Evolutionary conservation across 1,139 yeast genomes (phyloP).

Genomic region (Suhomyces atakaporum): DNA sequence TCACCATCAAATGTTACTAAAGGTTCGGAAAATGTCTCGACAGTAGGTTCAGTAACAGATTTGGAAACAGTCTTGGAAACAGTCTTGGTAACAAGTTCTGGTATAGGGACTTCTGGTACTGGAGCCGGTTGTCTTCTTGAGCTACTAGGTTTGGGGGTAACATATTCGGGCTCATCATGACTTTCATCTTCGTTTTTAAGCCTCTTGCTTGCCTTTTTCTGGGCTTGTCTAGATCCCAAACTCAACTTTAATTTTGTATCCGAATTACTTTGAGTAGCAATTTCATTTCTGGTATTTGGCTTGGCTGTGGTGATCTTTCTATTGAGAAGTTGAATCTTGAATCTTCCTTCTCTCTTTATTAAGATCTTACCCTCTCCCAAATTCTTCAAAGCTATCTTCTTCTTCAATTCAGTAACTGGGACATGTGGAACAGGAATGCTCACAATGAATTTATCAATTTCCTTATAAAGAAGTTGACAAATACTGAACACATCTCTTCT

Average conservation of each 20-base stretch:
- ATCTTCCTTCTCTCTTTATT: conserved; percentile 46
- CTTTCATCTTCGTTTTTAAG: conserved; percentile 1
- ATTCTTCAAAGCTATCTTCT: conserved; percentile 60
- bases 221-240: conserved; percentile 9
- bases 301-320: conserved; percentile 17
- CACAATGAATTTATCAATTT: conserved; percentile 63
- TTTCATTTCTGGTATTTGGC: conserved; percentile 3
- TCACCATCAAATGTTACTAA: conserved; percentile 9
- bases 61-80: background rate
- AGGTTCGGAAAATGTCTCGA: background rate
- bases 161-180: conserved; percentile 1
- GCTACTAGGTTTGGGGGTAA: background rate
- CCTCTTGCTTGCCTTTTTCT: conserved; percentile 7
- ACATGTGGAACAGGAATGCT: conserved; percentile 63
- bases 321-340: conserved; percentile 42
- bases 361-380: conserved; percentile 49
- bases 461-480: conserved; percentile 64
- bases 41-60: background rate
- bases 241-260: conserved; percentile 26
- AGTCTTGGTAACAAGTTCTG: background rate
- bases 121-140: background rate
- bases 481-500: conserved; percentile 66
- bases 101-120: background rate
- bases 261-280: conserved; percentile 13
- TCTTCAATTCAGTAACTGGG: conserved; percentile 50